Evolutionary conservation across 345 rosid genomes (phyloP), one percentile per base, ranked within the genome.

Genomic region (Populus nigra): DNA sequence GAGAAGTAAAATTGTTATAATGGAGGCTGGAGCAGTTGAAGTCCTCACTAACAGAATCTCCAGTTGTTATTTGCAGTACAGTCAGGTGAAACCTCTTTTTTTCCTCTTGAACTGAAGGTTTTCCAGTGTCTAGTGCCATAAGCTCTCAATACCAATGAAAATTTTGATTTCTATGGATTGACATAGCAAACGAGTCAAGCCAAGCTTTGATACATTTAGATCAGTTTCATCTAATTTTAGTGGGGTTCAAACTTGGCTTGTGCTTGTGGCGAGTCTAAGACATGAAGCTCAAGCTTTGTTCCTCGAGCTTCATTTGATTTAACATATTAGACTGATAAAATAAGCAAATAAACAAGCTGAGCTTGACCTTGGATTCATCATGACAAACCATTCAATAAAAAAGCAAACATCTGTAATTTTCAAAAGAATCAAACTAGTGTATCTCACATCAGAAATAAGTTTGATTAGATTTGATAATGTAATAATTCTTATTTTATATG

Each of bases 1-100:
- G 81, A 91, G 87, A 83, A 89, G 91, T 79, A 94, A 87, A 89
- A 86, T 74, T 61, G 89, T 85, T 38, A 91, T 96, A 81, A 81
- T 96, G 98, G 98, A 94, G 76, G 88, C 98, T 68, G 99, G 93
- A 78, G 98, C 94, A 38, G 75, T 96, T 71, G 98, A 96, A 85
- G 91, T 88, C 83, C 89, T 96, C 49, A 91, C 96, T 1, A 93
- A 91, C 81, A 90, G 91, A 84, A 90, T 94, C 71, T 84, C 91
- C 45, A 75, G 86, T 78, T 87, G 88, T 77, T 87, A 80, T 79
- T 82, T 89, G 67, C 90, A 83, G 62, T 89, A 88, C 74, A 84
- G 83, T 83, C 98, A 96, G 96, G 99, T 96, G 88, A 13, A 63
- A 63, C 67, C 4, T 27, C 36, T 77, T 79, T 69, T 59, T 77